Evolutionary conservation across 2,329 filamentous ascomycete species (phyloP).

Genomic region (Pseudogymnoascus sp.): DNA sequence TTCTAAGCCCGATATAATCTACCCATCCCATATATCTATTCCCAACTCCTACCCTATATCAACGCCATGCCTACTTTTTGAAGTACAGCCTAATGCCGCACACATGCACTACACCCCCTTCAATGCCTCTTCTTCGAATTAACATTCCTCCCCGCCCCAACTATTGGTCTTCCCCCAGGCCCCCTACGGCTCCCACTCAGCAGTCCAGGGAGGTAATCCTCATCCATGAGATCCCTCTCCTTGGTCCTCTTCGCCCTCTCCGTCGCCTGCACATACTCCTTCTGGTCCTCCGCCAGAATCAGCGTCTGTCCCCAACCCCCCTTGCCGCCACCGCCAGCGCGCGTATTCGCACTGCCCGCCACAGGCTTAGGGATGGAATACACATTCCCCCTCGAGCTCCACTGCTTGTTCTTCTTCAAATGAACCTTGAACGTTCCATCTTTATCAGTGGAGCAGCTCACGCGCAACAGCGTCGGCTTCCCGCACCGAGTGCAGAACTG

Average conservation of each 20-base stretch:
- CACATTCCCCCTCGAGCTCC: constrained; percentile 85
- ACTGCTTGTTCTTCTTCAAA: constrained; percentile 91
- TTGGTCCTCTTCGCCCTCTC: constrained; percentile 57
- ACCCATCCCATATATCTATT: constrained; percentile 12
- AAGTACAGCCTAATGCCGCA: constrained; percentile 20
- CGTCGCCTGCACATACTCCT: constrained; percentile 67
- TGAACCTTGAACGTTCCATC: constrained; percentile 77
- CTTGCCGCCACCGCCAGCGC: constrained; percentile 65
- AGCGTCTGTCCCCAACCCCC: constrained; percentile 78
- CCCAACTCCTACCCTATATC: constrained; percentile 4
- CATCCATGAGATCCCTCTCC: constrained; percentile 83
- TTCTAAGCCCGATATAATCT: constrained; percentile 13
- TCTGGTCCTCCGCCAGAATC: constrained; percentile 90
- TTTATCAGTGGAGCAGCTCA: constrained; percentile 75
- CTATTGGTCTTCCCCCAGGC: constrained; percentile 58
- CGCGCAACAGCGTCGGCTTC: constrained; percentile 74
- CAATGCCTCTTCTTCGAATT: constrained; percentile 64
- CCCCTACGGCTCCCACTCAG: constrained; percentile 69
- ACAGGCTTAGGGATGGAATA: constrained; percentile 90
- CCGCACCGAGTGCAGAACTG: constrained; percentile 93
- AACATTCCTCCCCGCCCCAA: constrained; percentile 79
- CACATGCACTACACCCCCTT: background rate
- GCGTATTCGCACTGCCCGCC: constrained; percentile 72
- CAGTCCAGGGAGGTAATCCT: constrained; percentile 82
- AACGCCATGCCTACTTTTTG: constrained; percentile 8